These are phyloP conservation scores for Monilinia fructigena DNA, from an alignment of 2,329 filamentous ascomycete genomes.

Conservation along the genomic window DNA sequence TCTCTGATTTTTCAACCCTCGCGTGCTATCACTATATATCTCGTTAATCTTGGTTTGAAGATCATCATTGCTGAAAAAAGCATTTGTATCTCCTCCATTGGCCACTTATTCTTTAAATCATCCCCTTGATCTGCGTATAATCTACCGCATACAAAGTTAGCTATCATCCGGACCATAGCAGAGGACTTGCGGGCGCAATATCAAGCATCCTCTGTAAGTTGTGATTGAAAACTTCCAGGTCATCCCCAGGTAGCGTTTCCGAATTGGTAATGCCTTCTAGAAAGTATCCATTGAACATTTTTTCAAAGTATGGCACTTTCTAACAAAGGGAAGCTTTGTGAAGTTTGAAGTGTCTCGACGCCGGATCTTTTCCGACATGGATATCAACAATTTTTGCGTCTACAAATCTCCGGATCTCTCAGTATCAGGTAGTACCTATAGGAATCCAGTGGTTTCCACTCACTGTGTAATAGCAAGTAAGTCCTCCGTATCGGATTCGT, in stretches of 20 bases:
- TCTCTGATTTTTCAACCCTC: too few species aligned
- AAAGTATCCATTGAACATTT: constrained; percentile 23
- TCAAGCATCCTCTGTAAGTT: background rate
- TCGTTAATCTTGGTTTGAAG: background rate
- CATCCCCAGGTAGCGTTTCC: constrained; percentile 24
- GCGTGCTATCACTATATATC: background rate
- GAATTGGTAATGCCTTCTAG: background rate
- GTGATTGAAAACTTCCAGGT: constrained; percentile 9
- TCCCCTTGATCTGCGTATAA: background rate
- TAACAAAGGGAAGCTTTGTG: constrained; percentile 23
- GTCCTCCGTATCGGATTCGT: too few species aligned
- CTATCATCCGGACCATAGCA: background rate
- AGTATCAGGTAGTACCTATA: too few species aligned
- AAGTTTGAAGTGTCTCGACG: constrained; percentile 14
- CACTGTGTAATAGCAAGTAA: too few species aligned
- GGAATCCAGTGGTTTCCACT: too few species aligned
- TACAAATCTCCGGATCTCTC: too few species aligned
- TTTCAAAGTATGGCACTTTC: constrained; percentile 22
- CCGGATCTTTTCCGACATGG: constrained; percentile 23
- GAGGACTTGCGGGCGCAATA: too few species aligned
- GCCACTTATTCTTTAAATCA: background rate
- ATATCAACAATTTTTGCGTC: constrained; percentile 25
- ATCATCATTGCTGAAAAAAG: background rate
- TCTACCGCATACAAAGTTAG: background rate
- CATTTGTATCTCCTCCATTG: too few species aligned